Percentiles rank a stretch among this genome's conserved stretches.
These are phyloP conservation scores for Plasmodium ovale DNA, from an alignment of 169 alveolate species.

Conservation along the genomic window DNA sequence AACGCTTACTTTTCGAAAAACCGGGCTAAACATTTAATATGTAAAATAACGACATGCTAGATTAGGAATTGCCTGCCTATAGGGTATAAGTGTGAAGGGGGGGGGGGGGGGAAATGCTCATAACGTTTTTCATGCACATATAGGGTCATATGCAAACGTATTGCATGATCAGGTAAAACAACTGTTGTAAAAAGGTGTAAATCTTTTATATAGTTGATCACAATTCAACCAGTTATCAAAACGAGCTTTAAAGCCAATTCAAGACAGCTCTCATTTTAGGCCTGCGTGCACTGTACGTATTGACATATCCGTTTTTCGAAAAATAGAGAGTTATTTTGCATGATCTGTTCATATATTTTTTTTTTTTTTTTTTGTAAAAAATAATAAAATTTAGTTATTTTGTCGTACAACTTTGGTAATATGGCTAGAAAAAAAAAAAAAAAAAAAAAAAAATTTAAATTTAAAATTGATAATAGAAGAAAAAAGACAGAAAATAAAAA, in stretches of 20 bases:
- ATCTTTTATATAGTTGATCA: not conserved
- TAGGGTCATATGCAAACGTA: not conserved
- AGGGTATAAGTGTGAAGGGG: no score
- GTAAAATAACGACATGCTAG: no score
- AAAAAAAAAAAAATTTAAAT: not conserved
- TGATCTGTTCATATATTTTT: constrained; percentile 49
- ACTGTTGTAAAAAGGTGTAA: not conserved
- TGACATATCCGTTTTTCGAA: not conserved
- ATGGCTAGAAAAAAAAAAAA: constrained; percentile 53
- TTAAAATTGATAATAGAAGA: no score
- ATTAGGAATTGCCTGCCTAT: no score
- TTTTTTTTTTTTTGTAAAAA: constrained; percentile 11
- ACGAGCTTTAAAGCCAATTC: not conserved
- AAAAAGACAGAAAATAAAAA: no score
- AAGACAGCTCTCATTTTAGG: not conserved
- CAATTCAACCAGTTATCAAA: not conserved
- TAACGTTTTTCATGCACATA: not conserved
- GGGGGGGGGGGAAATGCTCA: no score
- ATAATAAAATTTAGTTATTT: not conserved
- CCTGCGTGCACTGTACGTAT: not conserved
- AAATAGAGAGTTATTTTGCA: constrained; percentile 20
- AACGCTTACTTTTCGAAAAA: no score
- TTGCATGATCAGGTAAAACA: constrained; percentile 4
- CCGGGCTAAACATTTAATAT: no score
- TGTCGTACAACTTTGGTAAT: constrained; percentile 2